A percentile compares a stretch with the other conserved stretches of the same genome.
Evolutionary conservation across 805 yeast genomes (phyloP).

Genomic region (Starmerella stellata): DNA sequence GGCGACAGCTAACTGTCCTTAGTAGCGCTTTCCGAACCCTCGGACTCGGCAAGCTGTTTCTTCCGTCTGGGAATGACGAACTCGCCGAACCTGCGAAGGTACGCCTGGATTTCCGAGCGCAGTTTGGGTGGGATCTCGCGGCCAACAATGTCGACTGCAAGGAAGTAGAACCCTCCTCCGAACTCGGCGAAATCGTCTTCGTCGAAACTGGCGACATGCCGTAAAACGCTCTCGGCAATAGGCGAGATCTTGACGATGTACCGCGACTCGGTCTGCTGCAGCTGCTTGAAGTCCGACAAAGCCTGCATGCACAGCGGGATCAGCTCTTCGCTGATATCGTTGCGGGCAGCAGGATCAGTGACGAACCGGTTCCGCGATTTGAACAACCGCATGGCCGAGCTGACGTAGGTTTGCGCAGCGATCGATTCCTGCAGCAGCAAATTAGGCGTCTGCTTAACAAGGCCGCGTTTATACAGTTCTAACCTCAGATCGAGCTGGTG

Average conservation of each 20-base stretch:
- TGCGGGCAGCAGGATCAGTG: slow-evolving; percentile 31
- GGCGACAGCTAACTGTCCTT: too few relatives aligned
- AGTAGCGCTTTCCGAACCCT: too few relatives aligned
- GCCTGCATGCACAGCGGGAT: slow-evolving; percentile 57
- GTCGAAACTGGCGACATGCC: slow-evolving; percentile 63
- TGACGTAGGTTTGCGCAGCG: slow-evolving; percentile 71
- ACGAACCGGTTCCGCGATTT: slow-evolving; percentile 37
- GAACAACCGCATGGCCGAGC: slow-evolving; percentile 62
- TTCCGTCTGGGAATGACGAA: slow-evolving; percentile 18
- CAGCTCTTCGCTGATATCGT: slow-evolving; percentile 34
- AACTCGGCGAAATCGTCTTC: slow-evolving; percentile 41
- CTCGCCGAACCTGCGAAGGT: slow-evolving; percentile 33
- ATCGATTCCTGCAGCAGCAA: slow-evolving; percentile 79
- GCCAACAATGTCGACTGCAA: slow-evolving; percentile 20
- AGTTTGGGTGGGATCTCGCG: slow-evolving; percentile 24
- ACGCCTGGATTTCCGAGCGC: slow-evolving; percentile 22
- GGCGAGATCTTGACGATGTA: slow-evolving; percentile 79
- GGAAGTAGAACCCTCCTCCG: slow-evolving; percentile 13
- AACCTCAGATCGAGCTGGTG: slow-evolving; percentile 74
- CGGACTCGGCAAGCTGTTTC: too few relatives aligned
- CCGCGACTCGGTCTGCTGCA: slow-evolving; percentile 54
- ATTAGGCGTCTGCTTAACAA: slow-evolving; percentile 83
- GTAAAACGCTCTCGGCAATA: slow-evolving; percentile 71
- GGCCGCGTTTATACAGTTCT: slow-evolving; percentile 79
- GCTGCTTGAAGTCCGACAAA: slow-evolving; percentile 45